A percentile compares a stretch with the other conserved stretches of the same genome.
These are phyloP conservation scores for Chlamydomonas eustigma DNA, from an alignment of 139 green algal species.

Conservation along the genomic window DNA sequence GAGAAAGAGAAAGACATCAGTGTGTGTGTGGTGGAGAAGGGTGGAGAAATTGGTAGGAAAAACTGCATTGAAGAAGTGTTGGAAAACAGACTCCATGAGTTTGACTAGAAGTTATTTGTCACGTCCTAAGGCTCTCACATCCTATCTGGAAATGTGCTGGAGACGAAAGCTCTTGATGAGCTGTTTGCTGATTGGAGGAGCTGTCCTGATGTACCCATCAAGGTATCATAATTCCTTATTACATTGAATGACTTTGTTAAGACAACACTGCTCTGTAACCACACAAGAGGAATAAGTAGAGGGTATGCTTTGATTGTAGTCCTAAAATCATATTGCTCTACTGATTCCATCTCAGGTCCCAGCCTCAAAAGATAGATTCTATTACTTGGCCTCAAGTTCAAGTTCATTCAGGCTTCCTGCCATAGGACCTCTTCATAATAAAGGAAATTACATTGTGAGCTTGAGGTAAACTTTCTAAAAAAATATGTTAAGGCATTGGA, in stretches of 20 bases:
- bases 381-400: slow-evolving; percentile 27
- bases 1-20: slow-evolving; percentile 64
- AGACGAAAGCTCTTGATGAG: slow-evolving; percentile 79
- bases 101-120: background rate
- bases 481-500: too few species aligned
- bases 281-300: too few species aligned
- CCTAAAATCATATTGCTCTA: too few species aligned
- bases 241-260: too few species aligned
- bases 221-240: slow-evolving; percentile 21
- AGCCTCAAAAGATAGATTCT: slow-evolving; percentile 36
- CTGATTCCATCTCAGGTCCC: too few species aligned
- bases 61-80: too few species aligned
- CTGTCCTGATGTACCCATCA: slow-evolving; percentile 34
- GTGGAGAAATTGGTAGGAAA: slow-evolving; percentile 62
- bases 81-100: background rate
- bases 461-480: slow-evolving; percentile 67
- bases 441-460: slow-evolving; percentile 86
- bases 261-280: too few species aligned
- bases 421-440: slow-evolving; percentile 74
- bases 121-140: slow-evolving; percentile 68
- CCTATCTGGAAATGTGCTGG: slow-evolving; percentile 85
- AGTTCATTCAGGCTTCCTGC: slow-evolving; percentile 27
- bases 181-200: slow-evolving; percentile 80
- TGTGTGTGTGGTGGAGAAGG: slow-evolving; percentile 94
- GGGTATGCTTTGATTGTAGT: too few species aligned